phyloP scores from a whole-genome alignment of 805 yeast genomes.

The Komagataella mondaviorum region DNA sequence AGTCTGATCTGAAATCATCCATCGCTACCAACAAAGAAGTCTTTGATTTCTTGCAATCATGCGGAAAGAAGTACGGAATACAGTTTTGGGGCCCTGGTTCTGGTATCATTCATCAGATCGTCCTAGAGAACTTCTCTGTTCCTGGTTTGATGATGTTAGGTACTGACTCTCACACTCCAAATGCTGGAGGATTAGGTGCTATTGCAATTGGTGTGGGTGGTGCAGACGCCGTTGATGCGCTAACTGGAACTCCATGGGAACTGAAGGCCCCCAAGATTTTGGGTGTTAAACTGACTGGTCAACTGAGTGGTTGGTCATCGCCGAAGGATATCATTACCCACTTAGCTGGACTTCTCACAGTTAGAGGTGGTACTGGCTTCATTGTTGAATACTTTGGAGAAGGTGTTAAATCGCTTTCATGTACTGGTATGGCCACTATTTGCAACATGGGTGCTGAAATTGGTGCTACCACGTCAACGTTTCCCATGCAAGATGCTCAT shows the following conservation, averaged over 20 bases:
- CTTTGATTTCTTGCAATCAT: conserved; percentile 77
- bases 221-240: conserved; percentile 97
- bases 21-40: conserved; percentile 88
- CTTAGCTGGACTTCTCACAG: conserved; percentile 89
- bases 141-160: conserved; percentile 96
- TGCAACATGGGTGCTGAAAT: conserved; percentile 99
- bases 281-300: conserved; percentile 92
- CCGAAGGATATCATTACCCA: conserved; percentile 93
- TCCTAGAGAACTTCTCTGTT: conserved; percentile 90
- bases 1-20: conserved; percentile 73
- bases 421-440: conserved; percentile 99
- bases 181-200: conserved; percentile 97
- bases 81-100: conserved; percentile 99
- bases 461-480: conserved; percentile 95
- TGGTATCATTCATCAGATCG: conserved; percentile 96
- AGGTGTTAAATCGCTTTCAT: conserved; percentile 83
- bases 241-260: conserved; percentile 94
- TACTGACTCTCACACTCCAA: conserved; percentile 96
- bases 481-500: conserved; percentile 93
- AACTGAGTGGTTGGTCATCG: conserved; percentile 88
- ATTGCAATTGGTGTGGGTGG: conserved; percentile 99
- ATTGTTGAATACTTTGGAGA: conserved; percentile 95
- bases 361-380: conserved; percentile 96
- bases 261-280: conserved; percentile 91
- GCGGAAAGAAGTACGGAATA: conserved; percentile 90